Evolutionary conservation across 2,329 filamentous ascomycete genomes (phyloP).

Genomic region (Penicillium sp.): DNA sequence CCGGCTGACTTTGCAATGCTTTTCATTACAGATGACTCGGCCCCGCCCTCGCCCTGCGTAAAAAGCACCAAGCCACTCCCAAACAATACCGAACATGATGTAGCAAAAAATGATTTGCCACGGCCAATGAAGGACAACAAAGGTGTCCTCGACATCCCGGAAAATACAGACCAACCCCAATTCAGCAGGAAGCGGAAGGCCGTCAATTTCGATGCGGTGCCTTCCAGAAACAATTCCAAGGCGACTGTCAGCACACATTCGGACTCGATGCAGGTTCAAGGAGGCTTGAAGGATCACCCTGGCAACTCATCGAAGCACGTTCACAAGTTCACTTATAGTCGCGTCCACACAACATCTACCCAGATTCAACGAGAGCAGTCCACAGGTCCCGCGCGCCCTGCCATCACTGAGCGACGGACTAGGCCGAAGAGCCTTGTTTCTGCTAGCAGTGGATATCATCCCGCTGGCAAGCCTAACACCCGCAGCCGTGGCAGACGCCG

Average conservation of each 20-base stretch:
- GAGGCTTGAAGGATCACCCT: conserved; percentile 1
- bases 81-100: neutral
- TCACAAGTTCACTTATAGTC: conserved; percentile 24
- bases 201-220: conserved; percentile 23
- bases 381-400: neutral
- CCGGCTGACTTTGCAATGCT: conserved; percentile 30
- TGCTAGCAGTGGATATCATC: conserved; percentile 23
- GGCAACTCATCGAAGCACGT: conserved; percentile 16
- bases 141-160: neutral
- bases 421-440: conserved; percentile 32
- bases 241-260: neutral
- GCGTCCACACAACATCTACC: conserved; percentile 16
- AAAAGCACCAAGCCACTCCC: neutral
- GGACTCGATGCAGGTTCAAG: neutral
- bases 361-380: conserved; percentile 10
- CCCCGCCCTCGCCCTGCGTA: neutral
- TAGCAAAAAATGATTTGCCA: neutral
- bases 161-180: neutral
- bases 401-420: conserved; percentile 20
- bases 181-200: conserved; percentile 21
- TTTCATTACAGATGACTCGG: conserved; percentile 23
- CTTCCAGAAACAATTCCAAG: neutral
- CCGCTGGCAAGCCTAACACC: conserved; percentile 6
- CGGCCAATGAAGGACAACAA: neutral
- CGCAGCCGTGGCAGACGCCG: conserved; percentile 22